These are phyloP conservation scores for Clonostachys rhizophaga DNA, from an alignment of 2,329 filamentous ascomycete genomes.

Conservation along the genomic window DNA sequence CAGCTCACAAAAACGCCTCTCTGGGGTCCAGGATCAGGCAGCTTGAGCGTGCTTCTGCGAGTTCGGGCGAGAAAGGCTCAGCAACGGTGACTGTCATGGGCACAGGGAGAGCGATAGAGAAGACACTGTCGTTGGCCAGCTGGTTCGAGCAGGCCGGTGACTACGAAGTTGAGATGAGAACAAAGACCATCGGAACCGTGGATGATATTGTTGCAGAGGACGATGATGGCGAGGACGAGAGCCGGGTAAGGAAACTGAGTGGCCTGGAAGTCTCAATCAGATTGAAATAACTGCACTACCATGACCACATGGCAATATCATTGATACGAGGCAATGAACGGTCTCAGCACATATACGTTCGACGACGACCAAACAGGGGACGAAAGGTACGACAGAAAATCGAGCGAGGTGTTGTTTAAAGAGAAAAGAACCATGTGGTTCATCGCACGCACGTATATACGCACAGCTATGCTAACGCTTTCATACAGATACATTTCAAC, in stretches of 20 bases:
- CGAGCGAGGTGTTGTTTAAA: background rate
- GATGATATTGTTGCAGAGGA: conserved; percentile 56
- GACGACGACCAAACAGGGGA: background rate
- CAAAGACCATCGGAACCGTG: conserved; percentile 58
- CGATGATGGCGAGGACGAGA: conserved; percentile 30
- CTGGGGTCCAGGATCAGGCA: conserved; percentile 40
- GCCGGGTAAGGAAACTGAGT: conserved; percentile 42
- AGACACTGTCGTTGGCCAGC: conserved; percentile 55
- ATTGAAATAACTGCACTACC: conserved; percentile 27
- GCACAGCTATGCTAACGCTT: too few relatives aligned
- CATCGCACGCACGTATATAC: too few relatives aligned
- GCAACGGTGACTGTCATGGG: conserved; percentile 53
- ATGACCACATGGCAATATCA: too few relatives aligned
- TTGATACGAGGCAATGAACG: too few relatives aligned
- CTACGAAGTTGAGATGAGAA: conserved; percentile 54
- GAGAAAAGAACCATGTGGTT: too few relatives aligned
- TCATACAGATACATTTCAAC: too few relatives aligned
- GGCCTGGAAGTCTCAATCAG: conserved; percentile 43
- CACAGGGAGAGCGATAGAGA: conserved; percentile 62
- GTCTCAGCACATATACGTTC: too few relatives aligned
- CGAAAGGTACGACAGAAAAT: background rate
- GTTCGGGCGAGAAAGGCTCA: background rate
- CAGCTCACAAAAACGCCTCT: conserved; percentile 42
- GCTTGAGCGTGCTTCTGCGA: conserved; percentile 21
- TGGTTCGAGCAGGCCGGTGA: conserved; percentile 61